phyloP scores from a whole-genome alignment of 768 basidiomycete genomes.

The Hortiboletus campestris region DNA sequence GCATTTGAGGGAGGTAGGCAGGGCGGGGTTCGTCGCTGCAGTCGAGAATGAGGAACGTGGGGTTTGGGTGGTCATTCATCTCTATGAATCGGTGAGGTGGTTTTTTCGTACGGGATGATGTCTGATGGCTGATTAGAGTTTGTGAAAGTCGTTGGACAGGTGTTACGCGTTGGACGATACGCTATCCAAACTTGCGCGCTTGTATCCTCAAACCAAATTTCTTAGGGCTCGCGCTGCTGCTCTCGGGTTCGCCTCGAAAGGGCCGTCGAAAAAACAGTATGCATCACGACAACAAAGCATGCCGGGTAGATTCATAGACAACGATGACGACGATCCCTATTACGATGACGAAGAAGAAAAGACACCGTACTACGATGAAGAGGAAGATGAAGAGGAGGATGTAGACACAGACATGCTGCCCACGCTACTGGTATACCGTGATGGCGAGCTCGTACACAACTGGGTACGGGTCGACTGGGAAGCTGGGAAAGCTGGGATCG shows the following conservation, averaged over 20 bases:
- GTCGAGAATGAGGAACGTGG: constrained; percentile 69
- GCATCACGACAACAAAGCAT: constrained; percentile 11
- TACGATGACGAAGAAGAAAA: constrained; percentile 35
- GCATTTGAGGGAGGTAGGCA: constrained; percentile 77
- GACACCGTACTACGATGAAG: constrained; percentile 36
- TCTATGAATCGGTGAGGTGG: constrained; percentile 72
- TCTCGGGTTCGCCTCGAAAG: constrained; percentile 63
- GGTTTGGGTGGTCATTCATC: constrained; percentile 82
- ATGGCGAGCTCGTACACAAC: constrained; percentile 80
- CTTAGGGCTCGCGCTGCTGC: constrained; percentile 76
- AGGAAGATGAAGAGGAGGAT: constrained; percentile 53
- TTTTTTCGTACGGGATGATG: neutral
- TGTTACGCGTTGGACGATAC: constrained; percentile 71
- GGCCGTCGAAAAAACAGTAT: constrained; percentile 17
- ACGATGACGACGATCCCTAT: constrained; percentile 46
- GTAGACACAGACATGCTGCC: constrained; percentile 81
- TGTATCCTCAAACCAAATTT: constrained; percentile 72
- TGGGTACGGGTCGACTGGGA: constrained; percentile 92
- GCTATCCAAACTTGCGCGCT: constrained; percentile 65
- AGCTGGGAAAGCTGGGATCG: constrained; percentile 62
- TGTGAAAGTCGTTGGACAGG: constrained; percentile 63
- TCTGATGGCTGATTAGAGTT: constrained; percentile 2
- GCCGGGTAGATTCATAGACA: constrained; percentile 31
- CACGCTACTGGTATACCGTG: constrained; percentile 74
- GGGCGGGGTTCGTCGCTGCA: constrained; percentile 67